Evolutionary conservation across 2,329 filamentous ascomycete species (phyloP), one percentile per base, ranked within the genome.

Genomic region (Whalleya microplaca): DNA sequence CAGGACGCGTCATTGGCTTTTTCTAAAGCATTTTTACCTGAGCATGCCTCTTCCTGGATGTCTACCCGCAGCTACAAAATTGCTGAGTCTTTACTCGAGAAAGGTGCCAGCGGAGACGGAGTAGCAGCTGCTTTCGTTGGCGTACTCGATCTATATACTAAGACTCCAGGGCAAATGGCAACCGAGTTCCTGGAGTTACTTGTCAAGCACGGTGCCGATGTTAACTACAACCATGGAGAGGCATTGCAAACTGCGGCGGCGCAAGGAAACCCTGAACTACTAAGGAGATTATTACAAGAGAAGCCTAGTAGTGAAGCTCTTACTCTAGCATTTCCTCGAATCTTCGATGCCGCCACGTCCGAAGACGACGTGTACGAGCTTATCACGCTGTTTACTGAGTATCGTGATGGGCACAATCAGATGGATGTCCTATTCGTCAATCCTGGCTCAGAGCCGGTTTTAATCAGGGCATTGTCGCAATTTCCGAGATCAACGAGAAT

Each of bases 401-500:
- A 83, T 53, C 71, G 76, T 6, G 73, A 80, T 2, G 80, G 75
- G 1, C 75, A 79, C 37, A 74, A 75, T 2, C 71, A 77, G 1
- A 69, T 85, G n/a, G 82, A 85, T 60, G 77, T 80, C 27, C 76
- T 83, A 71, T 76, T 76, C 41, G 67, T 69, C 2, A 71, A 76
- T 48, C 73, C 75, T 2, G 75, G 72, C 2, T 76, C 70, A 2
- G 72, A 77, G 41, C 82, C 80, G 1, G 73, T 84, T 18, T 64
- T 86, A 3, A 76, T 84, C 56, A 76, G 77, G 29, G 83, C 83
- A 2, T 67, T 87, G 16, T 73, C 75, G 1, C 78, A 78, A 43
- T 86, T 84, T 62, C 84, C 85, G 0, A 75, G 82, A 7, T 86
- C 81, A 1, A 72, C 73, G 1, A 77, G 71, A 32, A 75, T 87